These are phyloP conservation scores for Pelargonium exstipulatum DNA, from an alignment of 441 rosid genomes.

Conservation along the genomic window DNA sequence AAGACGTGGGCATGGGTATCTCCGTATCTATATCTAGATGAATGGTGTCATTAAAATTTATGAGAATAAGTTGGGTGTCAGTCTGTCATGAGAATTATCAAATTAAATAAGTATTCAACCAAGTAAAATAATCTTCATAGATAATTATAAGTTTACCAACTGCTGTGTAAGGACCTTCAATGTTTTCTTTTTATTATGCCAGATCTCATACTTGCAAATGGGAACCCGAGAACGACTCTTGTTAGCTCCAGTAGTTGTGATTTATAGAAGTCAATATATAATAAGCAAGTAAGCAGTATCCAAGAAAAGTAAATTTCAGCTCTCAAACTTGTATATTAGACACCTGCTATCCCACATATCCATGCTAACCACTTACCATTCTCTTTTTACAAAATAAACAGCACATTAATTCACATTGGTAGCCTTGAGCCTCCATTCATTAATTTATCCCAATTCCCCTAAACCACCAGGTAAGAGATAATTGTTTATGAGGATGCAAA, in stretches of 20 bases:
- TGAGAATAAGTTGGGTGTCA: slow-evolving; percentile 2
- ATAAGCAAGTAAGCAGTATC: not conserved
- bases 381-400: not conserved
- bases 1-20: not conserved
- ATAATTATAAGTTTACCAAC: not conserved
- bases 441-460: not conserved
- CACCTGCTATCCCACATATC: not conserved
- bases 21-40: too few relatives aligned
- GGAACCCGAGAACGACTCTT: too few relatives aligned
- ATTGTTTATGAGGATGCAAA: not conserved
- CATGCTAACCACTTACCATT: not conserved
- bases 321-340: not conserved
- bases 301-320: not conserved
- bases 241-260: not conserved
- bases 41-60: not conserved
- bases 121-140: not conserved
- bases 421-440: not conserved
- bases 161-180: not conserved
- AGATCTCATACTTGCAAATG: not conserved
- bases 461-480: not conserved
- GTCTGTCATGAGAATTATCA: not conserved
- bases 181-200: not conserved
- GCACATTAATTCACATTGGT: too few relatives aligned
- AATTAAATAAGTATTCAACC: not conserved
- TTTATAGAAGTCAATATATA: not conserved